These are phyloP conservation scores for Fusarium humuli DNA, from an alignment of 2,329 filamentous ascomycete species.

Conservation along the genomic window DNA sequence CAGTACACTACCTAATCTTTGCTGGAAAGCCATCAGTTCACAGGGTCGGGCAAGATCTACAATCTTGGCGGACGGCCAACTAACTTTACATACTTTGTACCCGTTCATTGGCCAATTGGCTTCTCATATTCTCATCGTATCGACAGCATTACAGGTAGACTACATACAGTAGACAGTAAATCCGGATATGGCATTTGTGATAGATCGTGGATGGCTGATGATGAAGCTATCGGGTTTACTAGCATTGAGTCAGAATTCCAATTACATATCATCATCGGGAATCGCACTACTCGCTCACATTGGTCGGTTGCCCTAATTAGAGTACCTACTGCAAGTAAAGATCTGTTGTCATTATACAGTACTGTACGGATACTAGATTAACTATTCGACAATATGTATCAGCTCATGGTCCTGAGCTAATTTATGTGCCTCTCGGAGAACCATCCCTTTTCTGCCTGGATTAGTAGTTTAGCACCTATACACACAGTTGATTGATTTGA, in stretches of 20 bases:
- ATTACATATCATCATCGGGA: not conserved
- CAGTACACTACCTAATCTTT: not conserved
- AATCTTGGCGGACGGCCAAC: not conserved
- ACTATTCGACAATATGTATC: conserved; percentile 4
- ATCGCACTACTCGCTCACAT: not conserved
- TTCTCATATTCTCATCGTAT: not conserved
- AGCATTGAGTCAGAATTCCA: not conserved
- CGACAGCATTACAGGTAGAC: not conserved
- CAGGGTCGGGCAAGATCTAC: conserved; percentile 11
- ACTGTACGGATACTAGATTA: not conserved
- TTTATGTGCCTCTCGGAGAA: conserved; percentile 17
- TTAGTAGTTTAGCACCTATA: conserved; percentile 1
- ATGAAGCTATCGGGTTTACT: not conserved
- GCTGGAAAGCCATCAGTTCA: not conserved
- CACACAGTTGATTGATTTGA: conserved; percentile 1
- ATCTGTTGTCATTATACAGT: conserved; percentile 10
- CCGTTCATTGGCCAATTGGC: conserved; percentile 23
- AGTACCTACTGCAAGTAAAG: conserved; percentile 9
- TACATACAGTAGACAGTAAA: not conserved
- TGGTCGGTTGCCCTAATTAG: not conserved
- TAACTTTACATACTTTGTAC: not conserved
- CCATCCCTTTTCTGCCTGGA: conserved; percentile 29
- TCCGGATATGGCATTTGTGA: conserved; percentile 4
- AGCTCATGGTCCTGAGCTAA: conserved; percentile 14
- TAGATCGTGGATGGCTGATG: not conserved